Evolutionary conservation across 768 basidiomycete genomes (phyloP).

Genomic region (Podaxis sp.): DNA sequence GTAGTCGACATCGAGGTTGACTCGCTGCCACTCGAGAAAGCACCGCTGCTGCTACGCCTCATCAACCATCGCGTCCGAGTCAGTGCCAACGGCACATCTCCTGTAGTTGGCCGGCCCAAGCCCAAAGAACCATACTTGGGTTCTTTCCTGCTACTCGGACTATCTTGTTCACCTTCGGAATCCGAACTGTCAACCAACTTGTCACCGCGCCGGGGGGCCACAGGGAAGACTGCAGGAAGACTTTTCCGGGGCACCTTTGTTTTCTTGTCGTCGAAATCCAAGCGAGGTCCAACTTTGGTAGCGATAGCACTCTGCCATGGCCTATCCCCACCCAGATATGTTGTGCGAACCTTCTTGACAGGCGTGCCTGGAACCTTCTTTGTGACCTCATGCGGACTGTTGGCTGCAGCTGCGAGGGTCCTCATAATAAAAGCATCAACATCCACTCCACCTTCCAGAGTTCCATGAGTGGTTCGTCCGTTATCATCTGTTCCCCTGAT

Average conservation of each 20-base stretch:
- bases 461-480: constrained; percentile 18
- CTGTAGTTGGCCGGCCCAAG: constrained; percentile 54
- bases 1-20: constrained; percentile 55
- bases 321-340: constrained; percentile 54
- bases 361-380: constrained; percentile 81
- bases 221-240: constrained; percentile 69
- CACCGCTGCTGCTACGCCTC: constrained; percentile 79
- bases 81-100: constrained; percentile 31
- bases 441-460: constrained; percentile 33
- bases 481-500: constrained; percentile 43
- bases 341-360: constrained; percentile 71
- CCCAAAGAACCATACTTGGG: constrained; percentile 63
- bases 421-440: constrained; percentile 74
- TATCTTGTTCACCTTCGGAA: constrained; percentile 65
- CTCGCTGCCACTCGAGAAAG: constrained; percentile 78
- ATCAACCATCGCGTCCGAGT: constrained; percentile 61
- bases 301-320: constrained; percentile 85
- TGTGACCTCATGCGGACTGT: constrained; percentile 39
- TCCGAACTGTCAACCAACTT: constrained; percentile 45
- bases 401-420: constrained; percentile 60
- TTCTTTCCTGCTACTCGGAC: constrained; percentile 55
- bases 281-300: constrained; percentile 57
- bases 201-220: constrained; percentile 31
- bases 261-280: constrained; percentile 47
- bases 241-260: constrained; percentile 58